Evolutionary conservation across 2,329 filamentous ascomycete genomes (phyloP), one percentile per base, ranked within the genome.

Genomic region (Thermoascus crustaceus): DNA sequence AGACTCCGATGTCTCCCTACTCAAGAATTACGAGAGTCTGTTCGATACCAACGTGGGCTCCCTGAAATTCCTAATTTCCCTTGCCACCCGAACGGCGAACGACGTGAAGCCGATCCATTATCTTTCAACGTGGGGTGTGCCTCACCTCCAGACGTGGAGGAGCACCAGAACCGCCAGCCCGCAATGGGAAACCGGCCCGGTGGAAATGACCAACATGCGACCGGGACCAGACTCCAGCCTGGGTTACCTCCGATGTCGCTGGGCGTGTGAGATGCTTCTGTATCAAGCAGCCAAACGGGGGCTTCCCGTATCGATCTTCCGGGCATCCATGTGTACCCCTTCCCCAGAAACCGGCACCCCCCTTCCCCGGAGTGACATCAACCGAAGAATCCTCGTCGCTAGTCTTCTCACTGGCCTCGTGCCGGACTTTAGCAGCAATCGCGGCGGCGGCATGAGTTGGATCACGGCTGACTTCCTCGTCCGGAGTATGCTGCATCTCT

Each of bases 271-370:
- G 24, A 9, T 23, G 11, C 13, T 35, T 4, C 23, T 35, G 8
- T 35, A 35, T 13, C 5, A 27, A 19, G 32, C 32, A 21, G 32
- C 32, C 14, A 6, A n/a, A n/a, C 32, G 22, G 16, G 32, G 32
- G 21, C 23, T 35, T 9, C 32, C 32, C 17, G 32, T 35, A 11
- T 11, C 13, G 25, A 35, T 35, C 10, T 35, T 26, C 13, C 32
- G 32, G 22, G 25, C 32, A 13, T 35, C 21, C 32, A 35, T 35
- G 32, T n/a, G n/a, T n/a, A n/a, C n/a, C n/a, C n/a, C n/a, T n/a
- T n/a, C n/a, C n/a, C n/a, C n/a, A n/a, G n/a, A n/a, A n/a, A 23
- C 19, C 8, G 32, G 20, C 25, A 35, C 32, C 7, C 21, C 21
- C 22, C 11, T 35, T 10, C 21, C 25, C 27, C 32, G 24, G 17